Evolutionary conservation across 768 basidiomycete species (phyloP), one percentile per base, ranked within the genome.

Genomic region (Tulasnella sp.): DNA sequence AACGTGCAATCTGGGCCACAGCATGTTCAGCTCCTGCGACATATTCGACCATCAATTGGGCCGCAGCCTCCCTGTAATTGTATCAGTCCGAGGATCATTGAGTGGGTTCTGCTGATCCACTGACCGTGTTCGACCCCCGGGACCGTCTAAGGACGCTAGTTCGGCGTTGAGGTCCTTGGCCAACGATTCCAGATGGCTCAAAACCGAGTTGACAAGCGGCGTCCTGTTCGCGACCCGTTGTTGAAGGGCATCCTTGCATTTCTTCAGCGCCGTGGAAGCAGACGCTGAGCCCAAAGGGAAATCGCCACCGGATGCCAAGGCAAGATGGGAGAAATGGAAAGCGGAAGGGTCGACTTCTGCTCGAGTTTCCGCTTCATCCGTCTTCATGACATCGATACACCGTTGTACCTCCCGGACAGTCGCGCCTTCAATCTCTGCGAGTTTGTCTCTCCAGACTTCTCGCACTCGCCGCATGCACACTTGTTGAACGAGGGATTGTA

Each of bases 151-250:
- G n/a, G 56, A 56, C 27, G 71, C 71, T 2, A 88, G 70, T 67
- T 92, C 87, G 19, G 76, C 72, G 60, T 82, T 79, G 46, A 90
- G 71, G 11, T 73, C 70, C 45, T 72, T 66, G 12, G 84, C 82
- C 63, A 79, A 79, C 30, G 71, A 74, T 62, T 92, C 88, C 10
- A 89, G 70, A 2, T 71, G 74, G 7, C 68, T 70, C 60, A 91
- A 67, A 11, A 85, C 75, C 21, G 74, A 71, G 59, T 87, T 76
- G 25, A 90, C 70, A 44, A 80, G 68, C 0, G 79, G 73, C 10
- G 84, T 84, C 41, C 87, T 79, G 19, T 82, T 81, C 21, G 76
- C 64, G n/a, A 90, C 71, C 62, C 84, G 85, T 45, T 77, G 77
- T 57, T 75, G 80, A 34, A 92, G 66, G 2, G 77, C 69, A n/a